Evolutionary conservation across 2,329 filamentous ascomycete species (phyloP).

Genomic region (Pseudopithomyces chartarum): DNA sequence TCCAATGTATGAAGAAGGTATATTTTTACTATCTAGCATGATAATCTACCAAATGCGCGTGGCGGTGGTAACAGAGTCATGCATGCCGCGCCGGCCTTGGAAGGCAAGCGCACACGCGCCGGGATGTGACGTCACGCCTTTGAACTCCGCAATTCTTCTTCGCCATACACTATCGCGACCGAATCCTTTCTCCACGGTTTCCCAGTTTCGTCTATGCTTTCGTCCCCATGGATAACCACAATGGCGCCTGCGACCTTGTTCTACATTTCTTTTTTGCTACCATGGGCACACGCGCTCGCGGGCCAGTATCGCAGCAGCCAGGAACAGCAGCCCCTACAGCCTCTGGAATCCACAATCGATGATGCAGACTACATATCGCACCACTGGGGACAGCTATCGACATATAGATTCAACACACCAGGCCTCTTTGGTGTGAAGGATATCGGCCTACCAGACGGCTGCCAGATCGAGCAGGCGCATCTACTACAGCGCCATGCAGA

Average conservation of each 20-base stretch:
- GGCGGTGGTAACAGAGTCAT: not conserved
- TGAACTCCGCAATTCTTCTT: not conserved
- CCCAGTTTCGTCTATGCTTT: not conserved
- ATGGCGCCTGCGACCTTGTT: not conserved
- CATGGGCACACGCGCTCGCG: not conserved
- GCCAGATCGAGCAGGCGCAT: slow-evolving; percentile 61
- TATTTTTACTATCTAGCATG: too few relatives aligned
- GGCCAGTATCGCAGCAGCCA: not conserved
- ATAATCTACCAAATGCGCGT: not conserved
- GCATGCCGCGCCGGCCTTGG: not conserved
- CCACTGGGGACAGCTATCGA: slow-evolving; percentile 55
- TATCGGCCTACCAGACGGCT: slow-evolving; percentile 57
- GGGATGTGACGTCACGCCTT: not conserved
- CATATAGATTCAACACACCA: slow-evolving; percentile 54
- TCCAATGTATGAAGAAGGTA: too few relatives aligned
- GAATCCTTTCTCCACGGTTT: not conserved
- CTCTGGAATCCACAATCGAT: slow-evolving; percentile 25
- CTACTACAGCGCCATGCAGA: slow-evolving; percentile 61
- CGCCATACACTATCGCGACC: not conserved
- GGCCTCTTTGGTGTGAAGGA: slow-evolving; percentile 54
- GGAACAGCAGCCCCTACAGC: slow-evolving; percentile 4
- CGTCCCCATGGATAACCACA: not conserved
- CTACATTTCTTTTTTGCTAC: not conserved
- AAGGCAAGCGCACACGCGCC: slow-evolving; percentile 1
- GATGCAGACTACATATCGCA: slow-evolving; percentile 43